Percentiles rank a stretch among this genome's conserved stretches.
These are phyloP conservation scores for Pestalotiopsis sp. DNA, from an alignment of 2,329 filamentous ascomycete species.

Conservation along the genomic window DNA sequence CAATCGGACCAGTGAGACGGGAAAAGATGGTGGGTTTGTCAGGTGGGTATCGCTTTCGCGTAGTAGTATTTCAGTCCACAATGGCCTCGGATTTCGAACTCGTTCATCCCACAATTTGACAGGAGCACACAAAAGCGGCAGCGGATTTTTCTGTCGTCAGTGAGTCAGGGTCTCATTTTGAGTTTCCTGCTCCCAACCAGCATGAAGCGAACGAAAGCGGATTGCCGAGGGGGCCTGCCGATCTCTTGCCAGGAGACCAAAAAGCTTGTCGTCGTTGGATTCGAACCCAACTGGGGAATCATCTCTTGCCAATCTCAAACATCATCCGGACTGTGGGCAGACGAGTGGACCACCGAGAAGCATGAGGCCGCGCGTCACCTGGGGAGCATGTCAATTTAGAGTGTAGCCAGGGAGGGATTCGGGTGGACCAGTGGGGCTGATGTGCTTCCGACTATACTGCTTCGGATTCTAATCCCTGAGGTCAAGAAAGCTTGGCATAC, in stretches of 20 bases:
- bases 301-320: background rate
- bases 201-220: background rate
- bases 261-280: constrained; percentile 13
- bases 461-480: background rate
- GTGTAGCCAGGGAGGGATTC: background rate
- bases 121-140: background rate
- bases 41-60: background rate
- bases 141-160: background rate
- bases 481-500: constrained; percentile 3
- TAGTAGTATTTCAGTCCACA: background rate
- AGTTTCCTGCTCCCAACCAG: background rate
- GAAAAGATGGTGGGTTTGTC: background rate
- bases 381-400: background rate
- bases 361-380: background rate
- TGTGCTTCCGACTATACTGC: constrained; percentile 1
- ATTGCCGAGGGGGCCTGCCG: constrained; percentile 11
- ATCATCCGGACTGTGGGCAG: background rate
- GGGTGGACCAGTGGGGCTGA: constrained; percentile 2
- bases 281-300: constrained; percentile 1
- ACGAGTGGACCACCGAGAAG: background rate
- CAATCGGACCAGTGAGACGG: background rate
- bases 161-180: background rate
- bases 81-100: background rate
- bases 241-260: background rate
- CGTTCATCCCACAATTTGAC: background rate